Base-by-base conservation (phyloP, 768 basidiomycete species). In the Suillus americanus region DNA sequence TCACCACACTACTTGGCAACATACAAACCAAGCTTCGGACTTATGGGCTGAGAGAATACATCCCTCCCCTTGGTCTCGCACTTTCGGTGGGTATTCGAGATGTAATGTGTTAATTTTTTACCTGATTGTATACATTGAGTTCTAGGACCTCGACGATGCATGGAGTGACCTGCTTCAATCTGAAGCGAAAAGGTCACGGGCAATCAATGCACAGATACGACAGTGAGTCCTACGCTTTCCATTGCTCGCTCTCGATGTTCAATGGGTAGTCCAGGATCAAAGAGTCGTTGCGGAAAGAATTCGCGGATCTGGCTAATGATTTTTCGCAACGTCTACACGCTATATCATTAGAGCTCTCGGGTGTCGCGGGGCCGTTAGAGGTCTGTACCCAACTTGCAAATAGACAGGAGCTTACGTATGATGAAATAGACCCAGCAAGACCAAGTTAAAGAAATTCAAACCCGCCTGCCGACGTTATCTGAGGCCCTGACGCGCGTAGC, bases 21-120 rank as follows among this genome's bases (percentile, higher is more conserved):
- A 89, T 99, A 35, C 93, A 95, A 75, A 97, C 94, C 1, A 98
- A 99, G 77, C 79, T 99, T 63, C 86, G 84, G 75, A 99, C 96
- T 28, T 99, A 99, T 79, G 87, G 89, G 12, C 73, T 99, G 69
- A 82, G 87, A 64, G 88, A 92, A 70, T 99, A 96, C 75, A 82
- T 89, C 28, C 95, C 97, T 14, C 86, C 89, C 2, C 73, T 77
- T 4, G 95, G 92, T 3, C 78, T 95, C 23, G 79, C 87, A 28
- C 81, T 89, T 37, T 78, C 82, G 41, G 88, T 87, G 66, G 57
- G 83, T 73, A 61, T 28, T 48, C 12, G 14, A 14, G 38, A 63
- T 12, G 3, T 10, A 13, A 12, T 54, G 54, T 56, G 38, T 40
- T 40, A 18, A 12, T 46, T 38, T 5, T 4, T 16, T n/a, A n/a